Percentiles rank a stretch among this genome's conserved stretches.
These are phyloP conservation scores for Ogataea zsoltii DNA, from an alignment of 805 yeast genomes.

Conservation along the genomic window DNA sequence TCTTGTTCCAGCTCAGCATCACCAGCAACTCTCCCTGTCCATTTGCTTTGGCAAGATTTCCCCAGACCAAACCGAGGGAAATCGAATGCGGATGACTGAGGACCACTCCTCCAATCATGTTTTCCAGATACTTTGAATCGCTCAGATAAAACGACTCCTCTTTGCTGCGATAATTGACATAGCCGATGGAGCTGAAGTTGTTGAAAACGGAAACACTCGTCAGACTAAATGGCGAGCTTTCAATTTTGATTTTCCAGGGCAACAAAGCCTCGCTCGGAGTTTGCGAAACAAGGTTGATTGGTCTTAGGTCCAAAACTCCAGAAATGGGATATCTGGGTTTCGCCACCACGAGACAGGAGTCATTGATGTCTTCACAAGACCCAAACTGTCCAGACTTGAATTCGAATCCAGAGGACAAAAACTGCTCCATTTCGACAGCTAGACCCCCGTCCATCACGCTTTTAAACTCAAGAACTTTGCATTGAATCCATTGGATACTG, in stretches of 20 bases:
- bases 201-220: conserved; percentile 26
- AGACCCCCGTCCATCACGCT: background rate
- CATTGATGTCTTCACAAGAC: conserved; percentile 27
- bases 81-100: background rate
- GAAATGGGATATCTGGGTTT: conserved; percentile 14
- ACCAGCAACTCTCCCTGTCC: conserved; percentile 47
- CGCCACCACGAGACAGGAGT: conserved; percentile 17
- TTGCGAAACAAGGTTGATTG: background rate
- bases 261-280: conserved; percentile 1
- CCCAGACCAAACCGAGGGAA: conserved; percentile 40
- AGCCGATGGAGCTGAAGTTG: conserved; percentile 20
- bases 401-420: conserved; percentile 23
- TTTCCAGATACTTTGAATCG: conserved; percentile 46
- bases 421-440: conserved; percentile 3
- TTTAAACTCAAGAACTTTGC: conserved; percentile 14
- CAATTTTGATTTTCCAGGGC: conserved; percentile 12
- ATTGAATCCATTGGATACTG: conserved; percentile 23
- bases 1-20: conserved; percentile 22
- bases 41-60: conserved; percentile 38
- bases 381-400: conserved; percentile 32
- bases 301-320: conserved; percentile 1
- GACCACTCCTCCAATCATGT: conserved; percentile 44
- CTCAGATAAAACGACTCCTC: conserved; percentile 27
- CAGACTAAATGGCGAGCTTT: conserved; percentile 27
- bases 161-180: conserved; percentile 29